A percentile compares a stretch with the other conserved stretches of the same genome.
phyloP scores from a whole-genome alignment of 192 early-diverging fungal species.

The Lunasporangiospora selenospora region DNA sequence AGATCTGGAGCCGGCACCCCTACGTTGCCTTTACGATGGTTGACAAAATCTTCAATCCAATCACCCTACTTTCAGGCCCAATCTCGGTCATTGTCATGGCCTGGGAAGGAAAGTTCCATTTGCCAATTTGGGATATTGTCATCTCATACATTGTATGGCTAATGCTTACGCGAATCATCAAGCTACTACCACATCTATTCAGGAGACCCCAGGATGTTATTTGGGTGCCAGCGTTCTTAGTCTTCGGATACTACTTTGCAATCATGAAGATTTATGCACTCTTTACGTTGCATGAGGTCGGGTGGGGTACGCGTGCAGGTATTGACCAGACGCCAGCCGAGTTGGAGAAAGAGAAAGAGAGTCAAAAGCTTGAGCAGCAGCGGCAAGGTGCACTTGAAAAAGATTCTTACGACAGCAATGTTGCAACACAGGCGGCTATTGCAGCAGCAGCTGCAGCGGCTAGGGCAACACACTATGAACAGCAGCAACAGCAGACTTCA shows the following conservation, averaged over 20 bases:
- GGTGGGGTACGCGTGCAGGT: slow-evolving; percentile 73
- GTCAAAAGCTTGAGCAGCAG: slow-evolving; percentile 10
- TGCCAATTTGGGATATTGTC: slow-evolving; percentile 68
- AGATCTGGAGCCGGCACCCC: slow-evolving; percentile 70
- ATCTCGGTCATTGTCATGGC: slow-evolving; percentile 63
- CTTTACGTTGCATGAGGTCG: slow-evolving; percentile 73
- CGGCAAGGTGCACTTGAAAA: slow-evolving; percentile 7
- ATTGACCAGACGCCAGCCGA: slow-evolving; percentile 51
- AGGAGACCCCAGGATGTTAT: slow-evolving; percentile 69
- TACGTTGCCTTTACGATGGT: slow-evolving; percentile 80
- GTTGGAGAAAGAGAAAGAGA: slow-evolving; percentile 49
- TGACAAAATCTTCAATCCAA: slow-evolving; percentile 78
- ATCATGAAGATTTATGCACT: slow-evolving; percentile 74
- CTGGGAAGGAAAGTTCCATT: slow-evolving; percentile 39
- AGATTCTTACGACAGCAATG: too few relatives aligned
- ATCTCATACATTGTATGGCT: slow-evolving; percentile 69
- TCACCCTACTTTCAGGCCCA: slow-evolving; percentile 71
- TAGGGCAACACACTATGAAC: slow-evolving; percentile 23
- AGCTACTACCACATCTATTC: slow-evolving; percentile 70
- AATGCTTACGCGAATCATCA: slow-evolving; percentile 67
- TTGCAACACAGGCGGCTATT: too few relatives aligned
- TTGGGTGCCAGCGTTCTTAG: slow-evolving; percentile 67
- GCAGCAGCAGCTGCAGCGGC: too few relatives aligned
- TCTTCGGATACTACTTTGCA: slow-evolving; percentile 77
- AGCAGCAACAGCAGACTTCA: too few relatives aligned